phyloP scores from a whole-genome alignment of 768 basidiomycete genomes.

The Asterophora lycoperdoides region DNA sequence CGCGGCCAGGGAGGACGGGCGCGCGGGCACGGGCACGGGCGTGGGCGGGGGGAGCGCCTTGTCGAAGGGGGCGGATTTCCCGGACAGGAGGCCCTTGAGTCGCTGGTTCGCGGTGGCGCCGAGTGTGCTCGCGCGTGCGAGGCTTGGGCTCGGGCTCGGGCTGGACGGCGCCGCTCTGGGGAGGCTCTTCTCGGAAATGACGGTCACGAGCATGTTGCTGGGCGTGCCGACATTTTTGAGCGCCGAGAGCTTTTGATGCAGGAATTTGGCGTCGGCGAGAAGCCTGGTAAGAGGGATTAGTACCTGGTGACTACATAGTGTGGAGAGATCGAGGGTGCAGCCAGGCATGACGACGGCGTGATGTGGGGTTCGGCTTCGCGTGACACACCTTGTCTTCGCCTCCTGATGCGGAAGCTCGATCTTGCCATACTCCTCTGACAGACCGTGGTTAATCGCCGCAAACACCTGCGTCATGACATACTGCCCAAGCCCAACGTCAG shows the following conservation, averaged over 20 bases:
- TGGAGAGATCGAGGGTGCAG: too few species aligned
- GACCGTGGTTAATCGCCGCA: conserved; percentile 84
- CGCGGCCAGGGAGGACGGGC: conserved; percentile 24
- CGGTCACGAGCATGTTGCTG: conserved; percentile 77
- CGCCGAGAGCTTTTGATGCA: conserved; percentile 70
- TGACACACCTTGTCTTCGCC: conserved; percentile 77
- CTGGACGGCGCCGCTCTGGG: conserved; percentile 26
- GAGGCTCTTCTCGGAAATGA: conserved; percentile 77
- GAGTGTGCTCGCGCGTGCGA: conserved; percentile 29
- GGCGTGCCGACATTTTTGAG: conserved; percentile 72
- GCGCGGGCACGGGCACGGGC: conserved; percentile 4
- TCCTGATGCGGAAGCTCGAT: conserved; percentile 80
- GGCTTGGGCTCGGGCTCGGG: conserved; percentile 21
- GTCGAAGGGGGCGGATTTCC: conserved; percentile 31
- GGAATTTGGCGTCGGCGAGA: conserved; percentile 70
- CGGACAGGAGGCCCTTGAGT: conserved; percentile 41
- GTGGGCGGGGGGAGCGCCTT: conserved; percentile 33
- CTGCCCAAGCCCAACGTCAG: conserved; percentile 34
- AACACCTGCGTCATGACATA: conserved; percentile 95
- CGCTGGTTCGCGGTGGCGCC: conserved; percentile 42
- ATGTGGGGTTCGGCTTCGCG: conserved; percentile 4
- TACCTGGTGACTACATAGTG: too few species aligned
- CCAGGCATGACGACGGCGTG: neutral
- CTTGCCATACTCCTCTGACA: conserved; percentile 80
- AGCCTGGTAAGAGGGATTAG: conserved; percentile 66